Evolutionary conservation across 1,284 basidiomycete species (phyloP).

Genomic region (Apiotrichum sp.): DNA sequence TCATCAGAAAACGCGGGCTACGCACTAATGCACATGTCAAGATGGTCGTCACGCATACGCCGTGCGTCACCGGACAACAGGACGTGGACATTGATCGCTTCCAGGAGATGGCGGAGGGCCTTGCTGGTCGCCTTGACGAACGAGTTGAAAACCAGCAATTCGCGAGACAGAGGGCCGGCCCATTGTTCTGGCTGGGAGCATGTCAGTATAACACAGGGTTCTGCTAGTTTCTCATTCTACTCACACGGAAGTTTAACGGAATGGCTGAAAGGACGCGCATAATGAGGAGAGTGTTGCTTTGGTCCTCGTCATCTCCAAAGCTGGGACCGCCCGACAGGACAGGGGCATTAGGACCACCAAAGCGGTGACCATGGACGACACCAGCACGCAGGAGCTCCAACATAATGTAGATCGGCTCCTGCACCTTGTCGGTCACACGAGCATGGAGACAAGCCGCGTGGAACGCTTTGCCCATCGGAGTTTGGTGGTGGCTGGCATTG

Average conservation of each 20-base stretch:
- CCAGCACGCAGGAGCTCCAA: constrained; percentile 88
- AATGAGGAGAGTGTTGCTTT: constrained; percentile 84
- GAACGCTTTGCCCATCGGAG: constrained; percentile 83
- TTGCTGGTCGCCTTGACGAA: constrained; percentile 86
- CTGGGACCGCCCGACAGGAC: constrained; percentile 90
- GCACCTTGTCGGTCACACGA: constrained; percentile 93
- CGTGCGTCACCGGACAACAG: constrained; percentile 81
- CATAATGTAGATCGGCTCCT: constrained; percentile 89
- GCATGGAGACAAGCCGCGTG: constrained; percentile 68
- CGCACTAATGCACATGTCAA: constrained; percentile 73
- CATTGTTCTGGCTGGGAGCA: constrained; percentile 64
- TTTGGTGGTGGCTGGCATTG: constrained; percentile 77
- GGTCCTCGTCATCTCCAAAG: constrained; percentile 85
- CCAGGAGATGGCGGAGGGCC: constrained; percentile 80
- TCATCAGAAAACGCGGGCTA: not conserved
- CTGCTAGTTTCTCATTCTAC: constrained; percentile 19
- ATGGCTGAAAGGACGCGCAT: constrained; percentile 94
- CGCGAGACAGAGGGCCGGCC: constrained; percentile 91
- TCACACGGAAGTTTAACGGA: constrained; percentile 83
- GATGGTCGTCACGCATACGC: constrained; percentile 76
- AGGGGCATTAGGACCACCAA: constrained; percentile 59
- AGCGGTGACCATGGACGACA: constrained; percentile 88
- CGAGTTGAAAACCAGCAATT: constrained; percentile 95
- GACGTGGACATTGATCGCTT: constrained; percentile 87
- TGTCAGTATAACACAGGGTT: too few relatives aligned